Evolutionary conservation across 2,329 filamentous ascomycete species (phyloP).

Genomic region (Xylariaceae sp.): DNA sequence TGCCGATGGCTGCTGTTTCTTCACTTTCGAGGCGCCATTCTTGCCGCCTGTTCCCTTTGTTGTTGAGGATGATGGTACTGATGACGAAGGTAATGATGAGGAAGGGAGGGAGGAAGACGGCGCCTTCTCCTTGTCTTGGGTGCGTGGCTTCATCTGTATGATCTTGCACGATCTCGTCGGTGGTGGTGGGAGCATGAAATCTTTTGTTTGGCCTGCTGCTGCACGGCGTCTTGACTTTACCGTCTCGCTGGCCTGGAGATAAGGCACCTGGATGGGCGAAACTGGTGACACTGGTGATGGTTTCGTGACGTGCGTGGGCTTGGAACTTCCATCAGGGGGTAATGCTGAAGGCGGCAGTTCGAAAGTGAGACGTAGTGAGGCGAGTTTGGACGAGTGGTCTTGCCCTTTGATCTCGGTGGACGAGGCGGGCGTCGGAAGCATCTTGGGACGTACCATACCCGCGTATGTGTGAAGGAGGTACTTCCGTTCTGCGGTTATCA

Average conservation of each 20-base stretch:
- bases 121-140: constrained; percentile 34
- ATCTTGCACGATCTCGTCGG: constrained; percentile 92
- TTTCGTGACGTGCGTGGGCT: constrained; percentile 34
- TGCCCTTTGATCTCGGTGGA: constrained; percentile 74
- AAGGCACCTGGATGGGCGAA: constrained; percentile 28
- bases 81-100: no score
- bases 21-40: constrained; percentile 6
- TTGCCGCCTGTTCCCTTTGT: constrained; percentile 17
- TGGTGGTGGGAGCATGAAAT: constrained; percentile 82
- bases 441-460: constrained; percentile 59
- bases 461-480: background rate
- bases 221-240: constrained; percentile 51
- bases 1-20: constrained; percentile 69
- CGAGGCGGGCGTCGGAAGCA: constrained; percentile 72
- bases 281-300: constrained; percentile 30
- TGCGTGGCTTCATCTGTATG: constrained; percentile 86
- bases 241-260: constrained; percentile 42
- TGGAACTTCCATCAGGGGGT: constrained; percentile 4
- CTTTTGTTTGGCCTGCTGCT: constrained; percentile 47
- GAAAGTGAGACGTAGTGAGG: constrained; percentile 62
- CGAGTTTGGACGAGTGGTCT: constrained; percentile 57
- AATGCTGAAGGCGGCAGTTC: constrained; percentile 73
- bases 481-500: background rate
- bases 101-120: no score
- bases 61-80: constrained; percentile 21